These are phyloP conservation scores for Medicago ruthenica DNA, from an alignment of 306 rosid genomes.

Conservation along the genomic window DNA sequence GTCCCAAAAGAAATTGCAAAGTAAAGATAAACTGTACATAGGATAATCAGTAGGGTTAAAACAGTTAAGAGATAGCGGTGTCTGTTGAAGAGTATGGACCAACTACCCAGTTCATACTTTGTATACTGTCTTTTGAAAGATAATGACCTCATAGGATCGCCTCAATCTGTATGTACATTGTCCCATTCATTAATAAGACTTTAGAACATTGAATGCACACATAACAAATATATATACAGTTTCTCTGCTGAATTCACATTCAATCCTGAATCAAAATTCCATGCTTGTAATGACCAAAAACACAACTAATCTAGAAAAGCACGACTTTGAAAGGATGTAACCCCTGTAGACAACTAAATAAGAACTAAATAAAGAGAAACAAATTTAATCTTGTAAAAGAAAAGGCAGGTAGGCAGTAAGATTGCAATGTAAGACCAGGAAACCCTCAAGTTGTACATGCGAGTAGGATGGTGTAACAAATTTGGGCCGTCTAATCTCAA, in stretches of 20 bases:
- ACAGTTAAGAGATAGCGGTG: slow-evolving; percentile 79
- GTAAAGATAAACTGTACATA: slow-evolving; percentile 86
- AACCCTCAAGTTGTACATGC: no score
- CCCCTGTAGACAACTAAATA: no score
- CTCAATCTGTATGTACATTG: slow-evolving; percentile 37
- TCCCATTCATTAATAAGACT: slow-evolving; percentile 8
- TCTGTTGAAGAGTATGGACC: slow-evolving; percentile 69
- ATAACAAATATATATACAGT: background rate
- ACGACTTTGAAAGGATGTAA: no score
- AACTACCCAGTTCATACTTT: slow-evolving; percentile 73
- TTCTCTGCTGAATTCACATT: background rate
- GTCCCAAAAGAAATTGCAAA: slow-evolving; percentile 75
- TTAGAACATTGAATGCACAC: slow-evolving; percentile 11
- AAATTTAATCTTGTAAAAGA: no score
- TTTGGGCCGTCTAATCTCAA: no score
- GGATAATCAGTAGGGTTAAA: slow-evolving; percentile 57
- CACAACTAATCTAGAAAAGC: no score
- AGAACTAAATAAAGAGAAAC: no score
- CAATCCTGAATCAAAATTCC: background rate
- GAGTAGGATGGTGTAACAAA: no score
- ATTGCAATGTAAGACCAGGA: no score
- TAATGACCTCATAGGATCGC: slow-evolving; percentile 48
- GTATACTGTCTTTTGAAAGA: slow-evolving; percentile 64
- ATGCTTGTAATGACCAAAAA: background rate
- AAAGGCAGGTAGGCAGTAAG: no score